Base-by-base conservation (phyloP, 176 grass and related monocot species). In the Paspalum notatum region DNA sequence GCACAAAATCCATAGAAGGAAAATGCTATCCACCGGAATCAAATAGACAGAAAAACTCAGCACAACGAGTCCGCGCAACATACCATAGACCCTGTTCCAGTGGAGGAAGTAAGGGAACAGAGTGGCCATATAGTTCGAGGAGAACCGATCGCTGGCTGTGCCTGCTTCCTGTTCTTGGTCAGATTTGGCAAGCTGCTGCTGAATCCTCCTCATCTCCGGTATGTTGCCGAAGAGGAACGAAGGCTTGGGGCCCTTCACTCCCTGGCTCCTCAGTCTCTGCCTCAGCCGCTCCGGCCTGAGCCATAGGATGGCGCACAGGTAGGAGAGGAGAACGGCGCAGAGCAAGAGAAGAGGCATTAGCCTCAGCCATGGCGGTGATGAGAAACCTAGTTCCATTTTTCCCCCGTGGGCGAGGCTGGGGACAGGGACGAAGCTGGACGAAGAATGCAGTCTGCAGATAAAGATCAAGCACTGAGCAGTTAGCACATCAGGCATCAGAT, bases 41-140 rank as follows among this genome's bases (percentile, higher is more conserved):
- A 24, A 59, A 60, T 22, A 32, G 5, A 76, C 44, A 68, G 51
- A 18, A 10, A 21, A 68, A 27, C 45, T 59, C 21, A 70, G 40
- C 32, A 64, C 32, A 32, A 32, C 32, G 32, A 58, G 60, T 65
- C 3, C 3, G 25, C 12, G 26, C 2, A 4, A 86, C 68, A 40
- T 92, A 97, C 89, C 94, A 24, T 94, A 97, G 66, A 87, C 61
- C 3, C 71, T 87, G 62, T 68, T 86, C 91, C 94, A 94, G 8
- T 85, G 85, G 39, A 68, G 24, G 14, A 97, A 66, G 86, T 92
- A 88, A 68, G 91, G 94, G 62, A 94, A 94, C 14, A 97, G 37
- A 20, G 75, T 74, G 10, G 71, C 53, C 39, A 75, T 57, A 79
- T 92, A 97, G 57, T 87, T 71, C 1, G 75, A 75, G 1, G 81